Percentiles rank a stretch among this genome's conserved stretches.
Evolutionary conservation across 1,139 yeast genomes (phyloP).

Genomic region (Arxiozyma telluris): DNA sequence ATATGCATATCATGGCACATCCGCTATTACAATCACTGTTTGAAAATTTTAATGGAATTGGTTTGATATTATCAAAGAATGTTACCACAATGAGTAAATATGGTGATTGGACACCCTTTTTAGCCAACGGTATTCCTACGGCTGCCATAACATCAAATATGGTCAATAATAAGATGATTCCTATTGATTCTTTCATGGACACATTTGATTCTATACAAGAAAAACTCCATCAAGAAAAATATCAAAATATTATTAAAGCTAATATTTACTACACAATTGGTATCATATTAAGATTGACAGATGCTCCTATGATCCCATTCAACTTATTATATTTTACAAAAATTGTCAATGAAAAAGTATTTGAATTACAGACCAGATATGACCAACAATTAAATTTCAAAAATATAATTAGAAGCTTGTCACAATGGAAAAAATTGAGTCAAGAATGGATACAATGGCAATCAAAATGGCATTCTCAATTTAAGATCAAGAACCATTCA

Average conservation of each 20-base stretch:
- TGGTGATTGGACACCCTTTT: slow-evolving; percentile 59
- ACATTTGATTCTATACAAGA: slow-evolving; percentile 43
- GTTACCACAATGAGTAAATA: slow-evolving; percentile 30
- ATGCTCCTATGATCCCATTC: slow-evolving; percentile 70
- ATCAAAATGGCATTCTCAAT: slow-evolving; percentile 23
- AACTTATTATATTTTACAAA: slow-evolving; percentile 45
- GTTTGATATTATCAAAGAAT: background rate
- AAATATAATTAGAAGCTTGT: slow-evolving; percentile 25
- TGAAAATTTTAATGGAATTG: background rate
- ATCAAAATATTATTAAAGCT: slow-evolving; percentile 48
- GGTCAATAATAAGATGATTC: slow-evolving; percentile 37
- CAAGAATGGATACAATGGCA: slow-evolving; percentile 33
- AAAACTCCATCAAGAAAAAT: slow-evolving; percentile 21
- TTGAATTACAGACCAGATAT: slow-evolving; percentile 43
- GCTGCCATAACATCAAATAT: slow-evolving; percentile 35
- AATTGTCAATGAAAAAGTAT: slow-evolving; percentile 37
- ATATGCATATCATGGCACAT: slow-evolving; percentile 51
- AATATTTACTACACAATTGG: slow-evolving; percentile 51
- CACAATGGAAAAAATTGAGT: slow-evolving; percentile 34
- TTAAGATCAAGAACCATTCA: slow-evolving; percentile 27
- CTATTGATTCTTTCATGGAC: slow-evolving; percentile 60
- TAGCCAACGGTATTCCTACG: slow-evolving; percentile 56
- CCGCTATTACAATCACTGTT: slow-evolving; percentile 49
- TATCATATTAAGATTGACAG: slow-evolving; percentile 49
- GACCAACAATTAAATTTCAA: slow-evolving; percentile 25